Evolutionary conservation across 1,139 yeast species (phyloP).

Genomic region (Taphrina flavorubra): DNA sequence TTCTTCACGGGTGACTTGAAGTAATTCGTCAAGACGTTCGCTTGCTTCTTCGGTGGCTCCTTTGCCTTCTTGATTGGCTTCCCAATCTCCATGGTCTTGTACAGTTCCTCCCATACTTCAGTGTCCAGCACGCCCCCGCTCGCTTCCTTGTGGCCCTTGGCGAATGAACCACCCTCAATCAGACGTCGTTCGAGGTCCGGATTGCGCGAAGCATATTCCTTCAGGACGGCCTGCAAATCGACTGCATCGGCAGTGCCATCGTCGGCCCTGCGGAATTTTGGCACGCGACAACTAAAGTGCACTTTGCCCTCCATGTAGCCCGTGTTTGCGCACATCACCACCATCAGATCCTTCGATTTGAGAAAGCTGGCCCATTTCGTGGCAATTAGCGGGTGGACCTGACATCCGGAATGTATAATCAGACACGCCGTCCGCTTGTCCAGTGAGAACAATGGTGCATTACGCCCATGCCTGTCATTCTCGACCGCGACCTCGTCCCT

Average conservation of each 20-base stretch:
- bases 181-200: slow-evolving; percentile 18
- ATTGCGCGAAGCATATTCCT: slow-evolving; percentile 35
- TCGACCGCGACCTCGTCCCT: slow-evolving; percentile 31
- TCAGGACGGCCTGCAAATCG: slow-evolving; percentile 27
- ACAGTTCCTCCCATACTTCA: slow-evolving; percentile 30
- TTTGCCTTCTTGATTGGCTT: slow-evolving; percentile 29
- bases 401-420: slow-evolving; percentile 29
- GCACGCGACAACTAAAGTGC: slow-evolving; percentile 36
- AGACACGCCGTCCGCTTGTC: slow-evolving; percentile 35
- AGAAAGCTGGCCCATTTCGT: slow-evolving; percentile 35
- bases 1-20: slow-evolving; percentile 26
- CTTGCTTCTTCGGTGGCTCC: slow-evolving; percentile 22
- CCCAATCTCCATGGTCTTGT: slow-evolving; percentile 35
- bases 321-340: slow-evolving; percentile 37
- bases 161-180: slow-evolving; percentile 29
- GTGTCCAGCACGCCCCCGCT: slow-evolving; percentile 34
- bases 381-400: slow-evolving; percentile 38
- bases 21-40: slow-evolving; percentile 34
- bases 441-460: slow-evolving; percentile 34
- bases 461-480: slow-evolving; percentile 22
- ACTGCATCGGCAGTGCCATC: slow-evolving; percentile 37
- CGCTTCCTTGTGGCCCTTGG: slow-evolving; percentile 39
- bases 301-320: slow-evolving; percentile 38
- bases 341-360: slow-evolving; percentile 27
- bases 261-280: slow-evolving; percentile 25